Evolutionary conservation across 495 filamentous ascomycete species (phyloP).

Genomic region (Penicillium silybi): DNA sequence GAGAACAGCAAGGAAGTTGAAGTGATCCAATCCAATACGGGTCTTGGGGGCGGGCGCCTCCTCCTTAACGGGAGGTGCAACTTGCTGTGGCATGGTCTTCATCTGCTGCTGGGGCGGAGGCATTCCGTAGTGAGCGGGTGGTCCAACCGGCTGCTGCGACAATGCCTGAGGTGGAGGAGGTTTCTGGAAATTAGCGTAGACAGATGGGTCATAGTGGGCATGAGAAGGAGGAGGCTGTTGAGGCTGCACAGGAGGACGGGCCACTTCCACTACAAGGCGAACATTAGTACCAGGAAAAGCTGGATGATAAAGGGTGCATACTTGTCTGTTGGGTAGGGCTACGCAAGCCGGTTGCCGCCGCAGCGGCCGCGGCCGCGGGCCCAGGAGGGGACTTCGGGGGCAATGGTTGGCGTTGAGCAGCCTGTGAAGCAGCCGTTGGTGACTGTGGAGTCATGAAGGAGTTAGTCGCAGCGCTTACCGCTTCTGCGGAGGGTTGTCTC

Average conservation of each 20-base stretch:
- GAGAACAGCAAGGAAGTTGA: conserved; percentile 98
- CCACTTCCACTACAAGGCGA: conserved; percentile 20
- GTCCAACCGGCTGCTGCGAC: conserved; percentile 15
- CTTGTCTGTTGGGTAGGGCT: conserved; percentile 29
- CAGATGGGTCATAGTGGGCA: conserved; percentile 67
- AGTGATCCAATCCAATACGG: conserved; percentile 93
- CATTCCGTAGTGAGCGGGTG: conserved; percentile 16
- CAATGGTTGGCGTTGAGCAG: conserved; percentile 31
- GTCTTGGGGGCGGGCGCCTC: conserved; percentile 59
- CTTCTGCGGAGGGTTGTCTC: conserved; percentile 44
- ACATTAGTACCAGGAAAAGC: conserved; percentile 5
- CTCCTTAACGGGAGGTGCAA: conserved; percentile 39
- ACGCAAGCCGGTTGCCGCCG: conserved; percentile 31
- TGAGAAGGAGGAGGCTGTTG: conserved; percentile 26
- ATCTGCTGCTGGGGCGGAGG: conserved; percentile 29
- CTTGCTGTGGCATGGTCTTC: conserved; percentile 35
- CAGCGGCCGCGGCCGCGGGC: conserved; percentile 29
- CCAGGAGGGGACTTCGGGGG: conserved; percentile 34
- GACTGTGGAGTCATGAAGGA: conserved; percentile 43
- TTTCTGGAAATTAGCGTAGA: conserved; percentile 61
- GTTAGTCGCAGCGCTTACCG: conserved; percentile 45
- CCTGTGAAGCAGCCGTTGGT: conserved; percentile 28
- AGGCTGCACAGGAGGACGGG: conserved; percentile 43
- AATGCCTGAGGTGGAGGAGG: conserved; percentile 33
- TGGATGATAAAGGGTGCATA: conserved; percentile 18